Conservation (phyloP, 495 filamentous ascomycete species). For the Hyaloscypha hepaticicola region DNA sequence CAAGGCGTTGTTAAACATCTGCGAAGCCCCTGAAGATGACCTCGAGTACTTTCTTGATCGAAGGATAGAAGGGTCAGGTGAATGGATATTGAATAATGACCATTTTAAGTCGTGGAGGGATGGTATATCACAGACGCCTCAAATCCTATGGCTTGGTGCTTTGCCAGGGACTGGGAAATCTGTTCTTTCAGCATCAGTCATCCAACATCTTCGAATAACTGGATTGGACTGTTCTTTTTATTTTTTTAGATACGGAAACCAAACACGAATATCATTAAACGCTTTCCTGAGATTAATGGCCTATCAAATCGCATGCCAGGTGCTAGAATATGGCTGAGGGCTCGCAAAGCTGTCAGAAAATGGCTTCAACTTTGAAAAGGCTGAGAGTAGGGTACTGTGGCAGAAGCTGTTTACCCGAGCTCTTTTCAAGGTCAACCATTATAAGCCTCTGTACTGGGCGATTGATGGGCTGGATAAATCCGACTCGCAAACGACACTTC, state of each 20-base stretch:
- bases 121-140: background rate
- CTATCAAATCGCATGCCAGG: background rate
- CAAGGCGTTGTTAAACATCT: background rate
- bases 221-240: background rate
- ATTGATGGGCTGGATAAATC: background rate
- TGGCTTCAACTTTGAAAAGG: background rate
- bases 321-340: background rate
- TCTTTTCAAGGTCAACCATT: background rate
- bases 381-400: background rate
- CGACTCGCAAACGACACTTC: too few species aligned
- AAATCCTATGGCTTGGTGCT: background rate
- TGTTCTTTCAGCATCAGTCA: background rate
- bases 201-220: background rate
- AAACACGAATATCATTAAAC: background rate
- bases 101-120: background rate
- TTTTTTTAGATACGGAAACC: background rate
- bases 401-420: background rate
- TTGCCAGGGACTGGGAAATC: background rate
- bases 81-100: background rate
- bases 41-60: background rate
- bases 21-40: background rate
- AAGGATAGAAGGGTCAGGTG: background rate
- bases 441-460: background rate
- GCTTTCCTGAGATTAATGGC: background rate
- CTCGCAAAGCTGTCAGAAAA: background rate